Evolutionary conservation across 352 stramenopile species (phyloP).

Genomic region (Globisporangium mamillatum): DNA sequence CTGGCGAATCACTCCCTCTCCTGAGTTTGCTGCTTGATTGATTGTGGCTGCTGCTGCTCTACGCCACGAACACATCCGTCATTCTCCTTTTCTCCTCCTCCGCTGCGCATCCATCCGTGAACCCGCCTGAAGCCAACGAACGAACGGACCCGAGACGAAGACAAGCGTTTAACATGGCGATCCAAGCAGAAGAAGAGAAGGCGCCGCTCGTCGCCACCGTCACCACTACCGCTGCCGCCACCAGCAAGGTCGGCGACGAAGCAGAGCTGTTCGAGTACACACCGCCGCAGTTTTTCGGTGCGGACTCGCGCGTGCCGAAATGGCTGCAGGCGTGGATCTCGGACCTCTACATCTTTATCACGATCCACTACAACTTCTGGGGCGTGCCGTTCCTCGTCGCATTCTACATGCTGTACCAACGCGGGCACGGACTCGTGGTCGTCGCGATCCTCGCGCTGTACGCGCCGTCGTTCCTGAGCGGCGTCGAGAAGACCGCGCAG

Average conservation of each 20-base stretch:
- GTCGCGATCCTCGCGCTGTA: conserved; percentile 40
- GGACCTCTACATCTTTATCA: conserved; percentile 36
- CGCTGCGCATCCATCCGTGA: neutral
- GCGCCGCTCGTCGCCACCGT: neutral
- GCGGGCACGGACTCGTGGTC: conserved; percentile 29
- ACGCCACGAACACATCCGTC: neutral
- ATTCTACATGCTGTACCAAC: conserved; percentile 38
- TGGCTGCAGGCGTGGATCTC: conserved; percentile 27
- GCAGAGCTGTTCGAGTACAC: conserved; percentile 26
- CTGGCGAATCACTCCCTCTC: neutral
- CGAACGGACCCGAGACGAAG: neutral
- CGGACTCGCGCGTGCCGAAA: conserved; percentile 24
- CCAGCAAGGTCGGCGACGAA: neutral
- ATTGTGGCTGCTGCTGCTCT: neutral
- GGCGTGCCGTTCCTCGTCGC: conserved; percentile 25
- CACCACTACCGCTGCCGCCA: no score
- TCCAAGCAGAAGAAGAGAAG: conserved; percentile 4
- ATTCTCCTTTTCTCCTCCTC: neutral
- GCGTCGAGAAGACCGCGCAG: conserved; percentile 33
- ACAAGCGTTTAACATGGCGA: conserved; percentile 2
- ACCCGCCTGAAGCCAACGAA: neutral
- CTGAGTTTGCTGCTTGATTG: neutral
- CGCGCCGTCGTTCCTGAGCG: conserved; percentile 41
- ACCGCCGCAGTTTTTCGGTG: conserved; percentile 29
- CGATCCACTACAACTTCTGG: conserved; percentile 53